Evolutionary conservation across 2,329 filamentous ascomycete species (phyloP).

Genomic region (Scedosporium boydii): DNA sequence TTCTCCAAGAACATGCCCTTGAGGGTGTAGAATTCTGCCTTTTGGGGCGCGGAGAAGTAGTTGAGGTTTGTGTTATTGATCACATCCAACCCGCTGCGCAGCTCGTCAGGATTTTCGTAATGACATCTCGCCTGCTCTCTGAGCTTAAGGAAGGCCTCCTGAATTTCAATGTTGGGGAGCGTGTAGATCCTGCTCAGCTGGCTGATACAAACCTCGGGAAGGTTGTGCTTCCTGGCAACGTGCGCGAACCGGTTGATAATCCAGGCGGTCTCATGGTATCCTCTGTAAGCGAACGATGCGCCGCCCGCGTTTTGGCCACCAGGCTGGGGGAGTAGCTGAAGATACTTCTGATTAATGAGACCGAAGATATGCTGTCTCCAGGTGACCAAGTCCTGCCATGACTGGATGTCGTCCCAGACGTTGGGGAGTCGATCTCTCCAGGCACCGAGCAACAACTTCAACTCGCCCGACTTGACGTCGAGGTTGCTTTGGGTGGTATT

Average conservation of each 20-base stretch:
- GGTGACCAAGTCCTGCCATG: conserved; percentile 98
- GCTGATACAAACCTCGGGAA: conserved; percentile 94
- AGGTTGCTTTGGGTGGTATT: conserved; percentile 77
- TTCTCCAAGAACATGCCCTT: conserved; percentile 99
- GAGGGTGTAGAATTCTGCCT: conserved; percentile 97
- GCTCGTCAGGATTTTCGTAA: conserved; percentile 89
- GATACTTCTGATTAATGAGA: conserved; percentile 89
- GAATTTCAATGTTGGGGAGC: conserved; percentile 97
- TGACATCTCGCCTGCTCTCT: conserved; percentile 99
- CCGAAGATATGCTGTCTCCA: conserved; percentile 99
- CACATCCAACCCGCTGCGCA: conserved; percentile 87
- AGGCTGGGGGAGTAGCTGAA: conserved; percentile 71
- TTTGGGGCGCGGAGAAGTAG: conserved; percentile 92
- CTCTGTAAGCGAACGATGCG: conserved; percentile 91
- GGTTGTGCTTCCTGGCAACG: conserved; percentile 90
- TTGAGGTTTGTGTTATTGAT: conserved; percentile 99
- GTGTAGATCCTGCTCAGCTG: conserved; percentile 98
- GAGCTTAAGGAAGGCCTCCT: conserved; percentile 95
- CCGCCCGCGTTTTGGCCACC: conserved; percentile 69
- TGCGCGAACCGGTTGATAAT: conserved; percentile 99
- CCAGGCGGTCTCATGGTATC: conserved; percentile 98
- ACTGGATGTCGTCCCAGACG: conserved; percentile 98
- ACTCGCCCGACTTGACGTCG: conserved; percentile 88
- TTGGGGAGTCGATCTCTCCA: conserved; percentile 96
- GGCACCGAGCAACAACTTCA: conserved; percentile 85